Percentiles rank a stretch among this genome's conserved stretches.
Evolutionary conservation across 306 rosid species (phyloP).

Genomic region (Vicia faba): DNA sequence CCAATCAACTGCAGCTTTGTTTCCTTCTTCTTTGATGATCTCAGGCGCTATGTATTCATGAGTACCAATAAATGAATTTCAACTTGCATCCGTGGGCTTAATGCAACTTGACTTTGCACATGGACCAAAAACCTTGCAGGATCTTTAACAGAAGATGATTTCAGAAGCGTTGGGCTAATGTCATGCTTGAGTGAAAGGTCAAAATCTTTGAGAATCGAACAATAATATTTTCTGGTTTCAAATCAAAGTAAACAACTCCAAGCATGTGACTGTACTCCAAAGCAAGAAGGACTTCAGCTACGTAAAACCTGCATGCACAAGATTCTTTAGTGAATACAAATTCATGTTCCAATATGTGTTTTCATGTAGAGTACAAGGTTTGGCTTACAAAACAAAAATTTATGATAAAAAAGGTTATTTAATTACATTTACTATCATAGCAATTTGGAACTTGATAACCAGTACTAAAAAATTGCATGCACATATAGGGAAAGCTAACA

Average conservation of each 20-base stretch:
- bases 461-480: conserved; percentile 9
- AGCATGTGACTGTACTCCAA: conserved; percentile 93
- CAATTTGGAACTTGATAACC: conserved; percentile 2
- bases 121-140: too few species aligned
- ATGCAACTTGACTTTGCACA: too few species aligned
- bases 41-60: conserved; percentile 96
- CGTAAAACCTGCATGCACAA: conserved; percentile 78
- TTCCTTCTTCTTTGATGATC: conserved; percentile 87
- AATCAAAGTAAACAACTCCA: conserved; percentile 82
- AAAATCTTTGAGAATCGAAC: conserved; percentile 86
- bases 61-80: conserved; percentile 89
- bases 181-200: conserved; percentile 78
- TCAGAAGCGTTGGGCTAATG: conserved; percentile 73
- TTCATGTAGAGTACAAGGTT: not conserved
- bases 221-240: conserved; percentile 85
- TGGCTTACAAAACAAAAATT: not conserved
- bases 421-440: not conserved
- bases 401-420: not conserved
- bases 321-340: conserved; percentile 31
- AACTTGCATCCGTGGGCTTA: conserved; percentile 78
- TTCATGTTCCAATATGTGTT: conserved; percentile 1
- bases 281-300: conserved; percentile 86
- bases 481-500: not conserved
- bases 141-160: conserved; percentile 53
- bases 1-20: conserved; percentile 96